phyloP scores from a whole-genome alignment of 2,329 filamentous ascomycete genomes.

The Claviceps cyperi region DNA sequence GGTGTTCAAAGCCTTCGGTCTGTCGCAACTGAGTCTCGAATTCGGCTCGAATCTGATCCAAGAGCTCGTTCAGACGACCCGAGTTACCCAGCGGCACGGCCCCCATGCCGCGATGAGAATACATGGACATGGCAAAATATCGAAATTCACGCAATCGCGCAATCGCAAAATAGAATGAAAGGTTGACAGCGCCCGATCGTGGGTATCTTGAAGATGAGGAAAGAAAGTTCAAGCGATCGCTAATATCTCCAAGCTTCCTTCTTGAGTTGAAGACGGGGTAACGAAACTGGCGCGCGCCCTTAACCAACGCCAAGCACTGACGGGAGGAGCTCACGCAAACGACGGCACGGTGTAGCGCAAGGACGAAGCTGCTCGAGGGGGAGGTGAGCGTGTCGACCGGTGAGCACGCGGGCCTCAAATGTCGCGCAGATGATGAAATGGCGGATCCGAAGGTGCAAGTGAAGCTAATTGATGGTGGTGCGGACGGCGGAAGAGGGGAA shows the following conservation, averaged over 20 bases:
- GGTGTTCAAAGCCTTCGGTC: constrained; percentile 79
- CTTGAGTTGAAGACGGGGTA: not conserved
- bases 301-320: not conserved
- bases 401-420: not conserved
- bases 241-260: not conserved
- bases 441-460: constrained; percentile 7
- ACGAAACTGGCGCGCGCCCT: not conserved
- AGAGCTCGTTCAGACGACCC: constrained; percentile 71
- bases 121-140: constrained; percentile 52
- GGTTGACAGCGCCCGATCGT: not conserved
- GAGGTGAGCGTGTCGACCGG: not conserved
- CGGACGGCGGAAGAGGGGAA: constrained; percentile 12
- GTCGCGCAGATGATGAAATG: constrained; percentile 3
- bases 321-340: not conserved
- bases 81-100: constrained; percentile 44
- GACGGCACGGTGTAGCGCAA: not conserved
- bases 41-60: constrained; percentile 81
- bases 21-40: constrained; percentile 76
- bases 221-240: not conserved
- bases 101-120: constrained; percentile 77
- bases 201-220: not conserved
- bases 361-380: not conserved
- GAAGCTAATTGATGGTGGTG: constrained; percentile 10
- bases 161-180: not conserved
- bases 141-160: not conserved